phyloP scores from a whole-genome alignment of 805 yeast genomes.

The Ogataea ramenticola region DNA sequence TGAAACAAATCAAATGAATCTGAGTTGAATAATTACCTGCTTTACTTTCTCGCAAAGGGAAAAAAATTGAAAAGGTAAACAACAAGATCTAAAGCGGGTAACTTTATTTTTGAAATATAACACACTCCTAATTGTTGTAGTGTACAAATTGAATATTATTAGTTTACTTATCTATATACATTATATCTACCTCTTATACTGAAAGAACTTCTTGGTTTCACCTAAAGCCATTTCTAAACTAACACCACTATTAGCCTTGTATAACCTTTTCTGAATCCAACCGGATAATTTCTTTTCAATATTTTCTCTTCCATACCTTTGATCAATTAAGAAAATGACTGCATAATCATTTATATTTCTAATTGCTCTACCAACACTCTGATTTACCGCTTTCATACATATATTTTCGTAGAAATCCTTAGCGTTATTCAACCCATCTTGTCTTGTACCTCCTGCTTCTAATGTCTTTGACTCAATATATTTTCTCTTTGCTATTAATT shows the following conservation, averaged over 20 bases:
- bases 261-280: constrained; percentile 56
- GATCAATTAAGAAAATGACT: constrained; percentile 63
- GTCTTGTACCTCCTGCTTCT: constrained; percentile 37
- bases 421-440: constrained; percentile 41
- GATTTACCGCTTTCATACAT: constrained; percentile 89
- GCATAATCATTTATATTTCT: constrained; percentile 81
- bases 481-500: constrained; percentile 61
- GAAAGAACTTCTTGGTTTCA: neutral
- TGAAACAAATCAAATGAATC: no score
- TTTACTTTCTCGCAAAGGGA: neutral
- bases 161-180: neutral
- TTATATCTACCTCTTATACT: neutral
- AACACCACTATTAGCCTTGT: neutral
- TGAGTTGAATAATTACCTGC: no score
- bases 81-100: neutral
- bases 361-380: constrained; percentile 87
- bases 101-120: no score
- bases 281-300: constrained; percentile 58
- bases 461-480: constrained; percentile 51
- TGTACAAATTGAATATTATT: no score
- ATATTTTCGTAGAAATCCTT: constrained; percentile 67
- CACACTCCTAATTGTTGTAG: no score
- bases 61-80: neutral
- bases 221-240: neutral
- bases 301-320: constrained; percentile 36